These are phyloP conservation scores for Closterium sp. DNA, from an alignment of 139 green algal species.

Conservation along the genomic window DNA sequence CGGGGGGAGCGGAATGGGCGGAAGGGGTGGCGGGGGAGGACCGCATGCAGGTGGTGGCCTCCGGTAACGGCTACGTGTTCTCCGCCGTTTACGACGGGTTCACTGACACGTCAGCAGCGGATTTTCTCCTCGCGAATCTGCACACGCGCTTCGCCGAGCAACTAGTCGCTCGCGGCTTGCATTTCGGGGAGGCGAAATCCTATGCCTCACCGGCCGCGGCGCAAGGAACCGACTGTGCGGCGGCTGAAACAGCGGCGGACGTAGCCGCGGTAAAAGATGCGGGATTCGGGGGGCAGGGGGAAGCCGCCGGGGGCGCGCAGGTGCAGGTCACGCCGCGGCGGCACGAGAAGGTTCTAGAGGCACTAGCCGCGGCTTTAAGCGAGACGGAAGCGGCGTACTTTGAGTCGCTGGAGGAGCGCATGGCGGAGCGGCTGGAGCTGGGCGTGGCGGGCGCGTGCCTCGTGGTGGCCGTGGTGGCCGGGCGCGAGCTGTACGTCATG, in stretches of 20 bases:
- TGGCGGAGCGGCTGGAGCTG: background rate
- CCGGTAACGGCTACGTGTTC: slow-evolving; percentile 1
- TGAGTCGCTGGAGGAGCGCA: background rate
- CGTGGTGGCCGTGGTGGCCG: slow-evolving; percentile 2
- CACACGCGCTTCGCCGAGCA: background rate
- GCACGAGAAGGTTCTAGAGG: background rate
- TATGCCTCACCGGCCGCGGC: background rate
- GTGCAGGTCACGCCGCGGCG: background rate
- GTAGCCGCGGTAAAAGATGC: too few species aligned
- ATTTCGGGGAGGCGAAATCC: background rate
- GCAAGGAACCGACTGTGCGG: too few species aligned
- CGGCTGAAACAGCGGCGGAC: too few species aligned
- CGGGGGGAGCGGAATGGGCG: background rate
- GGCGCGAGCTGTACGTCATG: slow-evolving; percentile 1
- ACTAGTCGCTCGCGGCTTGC: background rate
- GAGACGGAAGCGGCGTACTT: slow-evolving; percentile 8
- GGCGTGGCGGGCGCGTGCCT: slow-evolving; percentile 8
- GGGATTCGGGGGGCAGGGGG: too few species aligned
- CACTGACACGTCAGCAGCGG: background rate
- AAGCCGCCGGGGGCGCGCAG: too few species aligned
- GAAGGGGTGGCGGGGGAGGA: slow-evolving; percentile 8
- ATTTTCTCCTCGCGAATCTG: slow-evolving; percentile 12
- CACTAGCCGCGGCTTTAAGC: background rate
- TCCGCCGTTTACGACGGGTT: slow-evolving; percentile 12
- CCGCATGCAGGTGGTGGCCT: slow-evolving; percentile 12